Evolutionary conservation across 2,329 filamentous ascomycete genomes (phyloP).

Genomic region (Tolypocladium guangdongense): DNA sequence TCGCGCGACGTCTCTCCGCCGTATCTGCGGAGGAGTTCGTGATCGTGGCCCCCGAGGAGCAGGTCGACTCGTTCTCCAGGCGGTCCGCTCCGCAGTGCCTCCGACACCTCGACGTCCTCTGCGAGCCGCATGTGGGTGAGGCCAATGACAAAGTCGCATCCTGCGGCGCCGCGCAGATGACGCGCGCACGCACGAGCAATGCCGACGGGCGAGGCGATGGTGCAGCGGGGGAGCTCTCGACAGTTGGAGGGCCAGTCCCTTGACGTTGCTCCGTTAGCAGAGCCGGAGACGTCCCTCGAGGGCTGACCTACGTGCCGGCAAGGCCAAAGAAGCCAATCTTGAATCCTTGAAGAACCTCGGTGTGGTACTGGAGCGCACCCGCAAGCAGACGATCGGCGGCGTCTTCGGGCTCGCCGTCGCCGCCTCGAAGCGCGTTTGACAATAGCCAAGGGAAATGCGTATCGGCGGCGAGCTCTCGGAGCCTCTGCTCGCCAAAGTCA

Average conservation of each 20-base stretch:
- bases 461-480: not conserved
- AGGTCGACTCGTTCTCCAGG: slow-evolving; percentile 9
- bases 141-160: slow-evolving; percentile 13
- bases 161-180: slow-evolving; percentile 4
- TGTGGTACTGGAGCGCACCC: slow-evolving; percentile 1
- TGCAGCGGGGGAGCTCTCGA: slow-evolving; percentile 4
- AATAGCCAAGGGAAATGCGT: slow-evolving; percentile 6
- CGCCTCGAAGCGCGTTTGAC: slow-evolving; percentile 3
- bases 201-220: slow-evolving; percentile 4
- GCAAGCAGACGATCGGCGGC: slow-evolving; percentile 5
- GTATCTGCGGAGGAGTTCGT: slow-evolving; percentile 11
- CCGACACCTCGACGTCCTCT: slow-evolving; percentile 6
- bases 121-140: slow-evolving; percentile 13
- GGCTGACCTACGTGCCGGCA: slow-evolving; percentile 4
- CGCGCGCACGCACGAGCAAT: slow-evolving; percentile 1
- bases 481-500: slow-evolving; percentile 5
- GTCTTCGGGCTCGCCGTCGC: not conserved
- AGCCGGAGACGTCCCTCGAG: not conserved
- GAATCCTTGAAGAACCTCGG: not conserved
- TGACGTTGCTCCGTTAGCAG: not conserved
- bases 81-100: slow-evolving; percentile 5
- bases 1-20: slow-evolving; percentile 4
- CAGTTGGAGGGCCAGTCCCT: slow-evolving; percentile 9
- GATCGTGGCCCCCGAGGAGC: slow-evolving; percentile 14
- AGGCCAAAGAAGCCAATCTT: slow-evolving; percentile 8